phyloP scores from a whole-genome alignment of 495 filamentous ascomycete species.

The Aspergillus diversus region DNA sequence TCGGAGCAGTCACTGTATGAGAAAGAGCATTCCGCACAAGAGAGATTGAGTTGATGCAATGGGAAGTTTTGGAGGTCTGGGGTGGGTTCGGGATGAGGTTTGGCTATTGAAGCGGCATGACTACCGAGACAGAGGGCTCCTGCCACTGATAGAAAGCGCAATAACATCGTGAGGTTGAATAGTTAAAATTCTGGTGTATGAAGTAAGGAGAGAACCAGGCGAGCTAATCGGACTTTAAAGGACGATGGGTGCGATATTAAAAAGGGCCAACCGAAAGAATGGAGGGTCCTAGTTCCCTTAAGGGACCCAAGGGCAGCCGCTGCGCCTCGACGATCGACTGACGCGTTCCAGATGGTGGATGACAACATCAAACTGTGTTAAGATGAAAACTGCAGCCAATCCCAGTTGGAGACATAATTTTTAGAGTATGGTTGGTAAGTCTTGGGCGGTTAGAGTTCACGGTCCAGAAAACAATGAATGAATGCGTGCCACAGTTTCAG shows the following conservation, averaged over 20 bases:
- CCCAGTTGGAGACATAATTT: background rate
- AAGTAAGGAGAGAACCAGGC: background rate
- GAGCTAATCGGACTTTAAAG: background rate
- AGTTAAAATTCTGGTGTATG: background rate
- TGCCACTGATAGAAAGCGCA: slow-evolving; percentile 17
- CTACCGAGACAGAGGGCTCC: slow-evolving; percentile 13
- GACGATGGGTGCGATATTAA: background rate
- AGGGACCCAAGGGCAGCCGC: background rate
- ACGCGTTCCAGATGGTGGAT: slow-evolving; percentile 13
- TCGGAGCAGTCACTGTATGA: slow-evolving; percentile 17
- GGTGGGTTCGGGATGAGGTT: slow-evolving; percentile 9
- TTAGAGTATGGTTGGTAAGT: background rate
- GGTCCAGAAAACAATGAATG: background rate
- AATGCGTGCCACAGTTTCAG: too few relatives aligned
- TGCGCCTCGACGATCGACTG: slow-evolving; percentile 6
- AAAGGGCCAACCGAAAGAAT: background rate
- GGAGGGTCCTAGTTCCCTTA: background rate
- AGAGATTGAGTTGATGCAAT: slow-evolving; percentile 31
- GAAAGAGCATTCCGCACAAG: slow-evolving; percentile 27
- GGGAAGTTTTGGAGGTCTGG: slow-evolving; percentile 1
- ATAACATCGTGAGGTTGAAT: slow-evolving; percentile 15
- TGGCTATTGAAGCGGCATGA: slow-evolving; percentile 6
- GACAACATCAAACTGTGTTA: slow-evolving; percentile 11
- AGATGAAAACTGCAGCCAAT: background rate
- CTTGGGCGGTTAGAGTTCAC: background rate